Base-by-base conservation (phyloP, 2,329 filamentous ascomycete genomes). In the Colletotrichum sojae region DNA sequence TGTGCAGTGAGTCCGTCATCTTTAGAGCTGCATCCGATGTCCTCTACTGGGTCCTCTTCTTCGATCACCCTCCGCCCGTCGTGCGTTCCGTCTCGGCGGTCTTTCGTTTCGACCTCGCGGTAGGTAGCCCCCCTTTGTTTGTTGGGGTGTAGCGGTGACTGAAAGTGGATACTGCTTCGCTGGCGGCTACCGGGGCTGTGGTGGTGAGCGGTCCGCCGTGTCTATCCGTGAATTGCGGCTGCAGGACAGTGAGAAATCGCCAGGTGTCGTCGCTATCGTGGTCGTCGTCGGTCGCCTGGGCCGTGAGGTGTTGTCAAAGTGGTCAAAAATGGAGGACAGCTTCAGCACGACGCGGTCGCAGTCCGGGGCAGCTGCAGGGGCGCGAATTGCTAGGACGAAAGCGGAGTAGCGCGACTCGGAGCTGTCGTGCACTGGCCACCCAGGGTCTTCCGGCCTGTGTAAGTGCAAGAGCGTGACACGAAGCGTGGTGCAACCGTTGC, bases 1-100 rank as follows among this genome's bases (percentile, higher is more conserved):
- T 99, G 86, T 98, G 96, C 64, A 98, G 90, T 66, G 85, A 85
- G 73, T 90, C 88, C 71, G 86, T 82, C 87, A 90, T 89, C 20
- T 69, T 75, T 66, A 22, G 56, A 73, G 63, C 67, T 68, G 58
- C 69, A 72, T 72, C 48, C 65, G 59, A 65, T 43, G 4, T 27
- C 43, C 25, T 36, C 18, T 18, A 45, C 40, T 65, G 18, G 10
- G 25, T 9, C 48, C 53, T 53, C 53, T 46, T 31, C 57, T 25
- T 54, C 43, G 22, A 22, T 54, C 45, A 66, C 40, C 69, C 51
- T 40, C 55, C 70, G 59, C 31, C 51, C 45, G 36, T 57, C 18
- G 51, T 45, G 46, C 46, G 45, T 46, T 20, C 18, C 46, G 46
- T 49, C 40, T 52, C 36, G 45, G 51, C 22, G 39, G 45, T 48